Percentiles rank a stretch among this genome's conserved stretches.
Conservation (phyloP, 768 basidiomycete species). For the Kwoniella dendrophila region DNA sequence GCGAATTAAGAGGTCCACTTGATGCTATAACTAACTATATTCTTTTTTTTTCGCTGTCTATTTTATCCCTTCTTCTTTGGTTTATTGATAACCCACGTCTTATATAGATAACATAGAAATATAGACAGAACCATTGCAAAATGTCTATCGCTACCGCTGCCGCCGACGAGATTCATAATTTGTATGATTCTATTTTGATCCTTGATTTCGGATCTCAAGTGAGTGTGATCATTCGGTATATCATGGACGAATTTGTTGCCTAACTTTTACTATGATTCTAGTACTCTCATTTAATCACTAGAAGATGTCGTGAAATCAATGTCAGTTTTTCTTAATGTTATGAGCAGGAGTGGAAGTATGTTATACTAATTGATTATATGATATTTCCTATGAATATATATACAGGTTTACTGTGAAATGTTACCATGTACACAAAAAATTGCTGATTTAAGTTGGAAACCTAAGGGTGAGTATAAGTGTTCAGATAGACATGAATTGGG, state of each 20-base stretch:
- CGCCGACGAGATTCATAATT: constrained; percentile 76
- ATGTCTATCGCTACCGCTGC: constrained; percentile 26
- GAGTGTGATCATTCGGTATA: no score
- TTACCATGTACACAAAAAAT: constrained; percentile 94
- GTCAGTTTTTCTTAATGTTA: constrained; percentile 58
- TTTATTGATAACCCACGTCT: no score
- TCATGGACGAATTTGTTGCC: no score
- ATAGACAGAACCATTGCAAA: neutral
- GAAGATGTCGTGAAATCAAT: constrained; percentile 94
- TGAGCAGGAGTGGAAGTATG: neutral
- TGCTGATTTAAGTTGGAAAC: constrained; percentile 84
- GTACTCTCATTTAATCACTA: constrained; percentile 97
- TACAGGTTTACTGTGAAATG: constrained; percentile 78
- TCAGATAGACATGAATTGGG: neutral
- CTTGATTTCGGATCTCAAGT: constrained; percentile 98
- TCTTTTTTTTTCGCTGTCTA: no score
- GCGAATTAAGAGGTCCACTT: no score
- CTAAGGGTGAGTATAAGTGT: constrained; percentile 68
- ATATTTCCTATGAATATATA: constrained; percentile 67
- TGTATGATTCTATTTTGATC: constrained; percentile 94
- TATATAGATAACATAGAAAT: neutral
- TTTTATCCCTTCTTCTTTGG: no score
- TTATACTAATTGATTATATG: constrained; percentile 71
- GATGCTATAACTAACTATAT: no score
- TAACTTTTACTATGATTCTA: no score